Percentiles rank a stretch among this genome's conserved stretches.
Conservation (phyloP, 1,284 basidiomycete genomes). For the Coniferiporia sulphurascens region DNA sequence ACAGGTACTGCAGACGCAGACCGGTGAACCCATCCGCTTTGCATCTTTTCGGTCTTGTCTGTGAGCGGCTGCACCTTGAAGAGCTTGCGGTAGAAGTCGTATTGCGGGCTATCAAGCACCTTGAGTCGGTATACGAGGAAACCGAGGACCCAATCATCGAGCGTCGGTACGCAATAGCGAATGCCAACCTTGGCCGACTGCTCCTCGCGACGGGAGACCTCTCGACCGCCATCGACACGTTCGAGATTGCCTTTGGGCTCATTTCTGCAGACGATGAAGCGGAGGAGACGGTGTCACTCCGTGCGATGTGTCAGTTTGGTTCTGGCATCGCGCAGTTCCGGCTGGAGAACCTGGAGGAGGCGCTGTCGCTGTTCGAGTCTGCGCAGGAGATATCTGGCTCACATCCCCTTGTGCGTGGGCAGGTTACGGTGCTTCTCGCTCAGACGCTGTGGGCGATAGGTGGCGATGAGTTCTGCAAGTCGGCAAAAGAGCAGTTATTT, state of each 20-base stretch:
- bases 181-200: slow-evolving; percentile 79
- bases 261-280: slow-evolving; percentile 46
- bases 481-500: slow-evolving; percentile 75
- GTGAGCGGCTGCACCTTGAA: slow-evolving; percentile 76
- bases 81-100: slow-evolving; percentile 59
- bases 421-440: slow-evolving; percentile 72
- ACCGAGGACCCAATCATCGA: slow-evolving; percentile 78
- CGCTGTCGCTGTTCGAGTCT: slow-evolving; percentile 61
- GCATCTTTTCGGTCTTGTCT: slow-evolving; percentile 84
- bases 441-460: slow-evolving; percentile 81
- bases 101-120: slow-evolving; percentile 60
- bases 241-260: slow-evolving; percentile 72
- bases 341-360: slow-evolving; percentile 56
- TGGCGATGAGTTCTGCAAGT: slow-evolving; percentile 68
- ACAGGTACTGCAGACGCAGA: slow-evolving; percentile 67
- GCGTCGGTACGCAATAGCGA: slow-evolving; percentile 76
- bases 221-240: slow-evolving; percentile 60
- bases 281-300: slow-evolving; percentile 34
- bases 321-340: slow-evolving; percentile 70
- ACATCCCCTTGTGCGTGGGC: slow-evolving; percentile 49
- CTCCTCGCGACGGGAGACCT: slow-evolving; percentile 59
- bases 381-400: slow-evolving; percentile 55
- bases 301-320: slow-evolving; percentile 66
- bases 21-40: slow-evolving; percentile 72
- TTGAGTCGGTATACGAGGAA: slow-evolving; percentile 88